These are phyloP conservation scores for Urostyla sp. DNA, from an alignment of 73 alveolate species.

Conservation along the genomic window DNA sequence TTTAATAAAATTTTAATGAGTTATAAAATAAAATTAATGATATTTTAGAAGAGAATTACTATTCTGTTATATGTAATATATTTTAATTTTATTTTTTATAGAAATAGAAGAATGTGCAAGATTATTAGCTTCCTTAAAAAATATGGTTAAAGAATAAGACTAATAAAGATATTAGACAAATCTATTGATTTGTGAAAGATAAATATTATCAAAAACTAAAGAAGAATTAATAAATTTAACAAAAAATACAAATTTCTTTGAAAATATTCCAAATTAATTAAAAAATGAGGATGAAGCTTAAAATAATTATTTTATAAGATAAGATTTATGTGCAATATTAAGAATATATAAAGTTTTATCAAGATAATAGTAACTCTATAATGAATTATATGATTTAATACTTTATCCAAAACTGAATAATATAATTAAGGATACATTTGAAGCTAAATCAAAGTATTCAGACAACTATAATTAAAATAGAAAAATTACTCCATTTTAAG, in stretches of 20 bases:
- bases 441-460: constrained; percentile 1
- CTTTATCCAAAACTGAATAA: background rate
- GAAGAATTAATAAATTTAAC: background rate
- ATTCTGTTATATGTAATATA: too few relatives aligned
- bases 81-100: too few relatives aligned
- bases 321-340: background rate
- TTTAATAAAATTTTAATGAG: background rate
- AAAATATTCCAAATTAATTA: too few relatives aligned
- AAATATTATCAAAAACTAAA: background rate
- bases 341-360: background rate
- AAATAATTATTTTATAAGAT: too few relatives aligned
- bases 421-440: constrained; percentile 29
- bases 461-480: background rate
- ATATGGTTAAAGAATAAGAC: too few relatives aligned
- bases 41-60: constrained; percentile 7
- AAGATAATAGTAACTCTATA: background rate
- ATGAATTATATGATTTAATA: background rate
- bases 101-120: constrained; percentile 34
- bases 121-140: background rate
- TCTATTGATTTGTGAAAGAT: constrained; percentile 12
- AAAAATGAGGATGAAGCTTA: too few relatives aligned
- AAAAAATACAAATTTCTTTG: too few relatives aligned
- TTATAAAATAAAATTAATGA: background rate
- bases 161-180: too few relatives aligned
- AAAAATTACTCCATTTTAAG: background rate